Base-by-base conservation (phyloP, 2,329 filamentous ascomycete genomes). In the Alternaria triticimaculans region DNA sequence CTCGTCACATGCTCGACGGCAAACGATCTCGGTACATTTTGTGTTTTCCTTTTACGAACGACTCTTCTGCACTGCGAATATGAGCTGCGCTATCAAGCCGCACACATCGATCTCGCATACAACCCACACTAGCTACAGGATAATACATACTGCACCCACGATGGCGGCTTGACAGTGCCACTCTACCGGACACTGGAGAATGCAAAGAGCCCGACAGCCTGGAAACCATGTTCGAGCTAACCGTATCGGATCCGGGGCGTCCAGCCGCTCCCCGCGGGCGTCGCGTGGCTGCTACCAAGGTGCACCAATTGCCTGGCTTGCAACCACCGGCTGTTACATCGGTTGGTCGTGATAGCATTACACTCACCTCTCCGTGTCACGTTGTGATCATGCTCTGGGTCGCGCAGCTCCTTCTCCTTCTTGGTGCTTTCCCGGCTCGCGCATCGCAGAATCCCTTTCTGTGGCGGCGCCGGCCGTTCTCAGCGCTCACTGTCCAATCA, bases 111-210 rank as follows among this genome's bases (percentile, higher is more conserved):
- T 45, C 45, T 44, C 58, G 54, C 51, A 23, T 50, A 23, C 54
- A 49, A 66, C 66, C 69, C 72, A 68, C 72, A 71, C 60, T 66
- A 64, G 70, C 58, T 69, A 75, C 70, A 71, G 72, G 70, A 67
- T 57, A 63, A 69, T 62, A 67, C 66, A 69, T 62, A 67, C 66
- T 65, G 60, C 68, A 71, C 66, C 74, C 75, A 76, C 70, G 62
- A 74, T 73, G 70, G 67, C 72, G 74, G 76, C 73, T 68, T 75
- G 70, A 72, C 70, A 74, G 71, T 74, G 72, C 77, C 77, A 78
- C 72, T 70, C 67, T 72, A 70, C 68, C 76, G 76, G 74, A 75
- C 68, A 73, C 72, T 72, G 73, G 71, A 72, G 61, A 63, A 64
- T 61, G 60, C 61, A 65, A 65, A 44, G 66, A 60, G 58, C 70